Conservation (phyloP, 768 basidiomycete species). For the Kwoniella dendrophila region DNA sequence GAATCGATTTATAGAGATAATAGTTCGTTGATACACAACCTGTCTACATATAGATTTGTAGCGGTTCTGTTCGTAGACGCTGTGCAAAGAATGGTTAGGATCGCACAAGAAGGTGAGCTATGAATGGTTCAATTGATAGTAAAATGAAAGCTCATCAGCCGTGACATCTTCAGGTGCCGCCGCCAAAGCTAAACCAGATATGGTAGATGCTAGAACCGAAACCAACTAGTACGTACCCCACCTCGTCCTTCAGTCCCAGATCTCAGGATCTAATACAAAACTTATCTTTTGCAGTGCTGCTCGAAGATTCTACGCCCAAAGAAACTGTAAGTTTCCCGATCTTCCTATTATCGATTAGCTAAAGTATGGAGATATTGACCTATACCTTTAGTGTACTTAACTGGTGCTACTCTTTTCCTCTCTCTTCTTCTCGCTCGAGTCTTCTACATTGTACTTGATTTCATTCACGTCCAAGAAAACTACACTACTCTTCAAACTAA, state of each 20-base stretch:
- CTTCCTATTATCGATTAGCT: background rate
- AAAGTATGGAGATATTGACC: constrained; percentile 4
- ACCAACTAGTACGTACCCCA: constrained; percentile 62
- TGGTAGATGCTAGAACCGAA: constrained; percentile 72
- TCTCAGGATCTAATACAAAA: background rate
- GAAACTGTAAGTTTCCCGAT: constrained; percentile 39
- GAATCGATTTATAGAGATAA: constrained; percentile 26
- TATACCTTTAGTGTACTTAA: constrained; percentile 66
- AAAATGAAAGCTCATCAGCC: constrained; percentile 10
- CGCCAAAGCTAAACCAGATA: constrained; percentile 63
- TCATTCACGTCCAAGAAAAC: constrained; percentile 85
- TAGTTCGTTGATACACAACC: background rate
- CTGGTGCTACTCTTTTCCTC: constrained; percentile 78
- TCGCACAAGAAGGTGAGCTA: constrained; percentile 54
- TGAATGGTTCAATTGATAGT: background rate
- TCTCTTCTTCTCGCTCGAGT: constrained; percentile 90
- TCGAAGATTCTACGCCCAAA: constrained; percentile 75
- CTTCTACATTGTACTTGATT: constrained; percentile 87
- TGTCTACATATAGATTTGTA: constrained; percentile 63
- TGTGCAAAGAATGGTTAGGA: constrained; percentile 82
- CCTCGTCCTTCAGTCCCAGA: background rate
- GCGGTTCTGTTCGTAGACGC: constrained; percentile 87
- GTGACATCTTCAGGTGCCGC: constrained; percentile 58
- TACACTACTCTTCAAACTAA: constrained; percentile 74
- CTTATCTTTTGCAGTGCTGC: constrained; percentile 63